phyloP scores from a whole-genome alignment of 2,329 filamentous ascomycete genomes.

The Fusarium sp. region DNA sequence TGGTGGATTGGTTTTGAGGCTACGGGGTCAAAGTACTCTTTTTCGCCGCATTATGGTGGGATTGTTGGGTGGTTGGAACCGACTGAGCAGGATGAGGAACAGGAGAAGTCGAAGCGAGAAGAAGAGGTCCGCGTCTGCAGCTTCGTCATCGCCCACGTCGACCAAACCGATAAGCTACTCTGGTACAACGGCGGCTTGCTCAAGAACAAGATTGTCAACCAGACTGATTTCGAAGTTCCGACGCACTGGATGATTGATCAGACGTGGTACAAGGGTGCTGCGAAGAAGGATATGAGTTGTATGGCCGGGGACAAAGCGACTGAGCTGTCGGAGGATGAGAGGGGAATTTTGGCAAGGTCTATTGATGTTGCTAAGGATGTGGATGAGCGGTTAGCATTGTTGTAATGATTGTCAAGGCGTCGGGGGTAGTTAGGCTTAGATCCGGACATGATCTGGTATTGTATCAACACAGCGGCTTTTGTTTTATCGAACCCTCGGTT shows the following conservation, averaged over 20 bases:
- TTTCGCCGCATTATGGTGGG: constrained; percentile 56
- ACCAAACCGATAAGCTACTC: constrained; percentile 51
- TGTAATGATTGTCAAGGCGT: constrained; percentile 11
- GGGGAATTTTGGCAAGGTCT: constrained; percentile 4
- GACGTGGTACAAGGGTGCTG: constrained; percentile 51
- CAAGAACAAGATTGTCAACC: constrained; percentile 53
- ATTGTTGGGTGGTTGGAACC: constrained; percentile 52
- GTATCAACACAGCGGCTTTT: neutral
- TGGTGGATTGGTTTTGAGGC: constrained; percentile 61
- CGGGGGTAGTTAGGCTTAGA: neutral
- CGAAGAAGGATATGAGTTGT: constrained; percentile 53
- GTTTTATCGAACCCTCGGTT: neutral
- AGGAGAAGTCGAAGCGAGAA: neutral
- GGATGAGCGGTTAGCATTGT: constrained; percentile 17
- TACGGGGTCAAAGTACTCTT: constrained; percentile 52
- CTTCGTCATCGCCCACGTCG: constrained; percentile 57
- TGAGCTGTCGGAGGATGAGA: constrained; percentile 11
- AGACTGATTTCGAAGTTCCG: constrained; percentile 51
- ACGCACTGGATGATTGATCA: constrained; percentile 56
- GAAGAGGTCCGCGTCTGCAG: constrained; percentile 51
- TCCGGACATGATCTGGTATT: neutral
- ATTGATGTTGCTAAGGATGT: constrained; percentile 27
- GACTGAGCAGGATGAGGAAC: constrained; percentile 4
- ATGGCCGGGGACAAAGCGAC: constrained; percentile 46
- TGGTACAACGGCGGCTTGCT: constrained; percentile 60